Conservation (phyloP, 768 basidiomycete genomes). For the Amanita jacksonii region DNA sequence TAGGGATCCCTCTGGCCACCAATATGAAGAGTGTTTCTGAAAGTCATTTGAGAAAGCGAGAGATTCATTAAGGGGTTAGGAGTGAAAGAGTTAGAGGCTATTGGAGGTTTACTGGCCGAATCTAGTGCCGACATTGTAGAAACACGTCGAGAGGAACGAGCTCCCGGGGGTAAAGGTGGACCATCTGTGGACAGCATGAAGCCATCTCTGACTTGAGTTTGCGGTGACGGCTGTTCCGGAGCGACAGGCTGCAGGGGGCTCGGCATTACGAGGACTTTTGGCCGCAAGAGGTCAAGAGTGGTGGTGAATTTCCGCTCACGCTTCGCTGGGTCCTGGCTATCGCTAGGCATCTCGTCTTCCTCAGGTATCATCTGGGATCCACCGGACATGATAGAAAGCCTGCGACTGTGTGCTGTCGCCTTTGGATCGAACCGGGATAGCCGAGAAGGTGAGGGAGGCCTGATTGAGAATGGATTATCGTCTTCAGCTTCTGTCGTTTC, state of each 20-base stretch:
- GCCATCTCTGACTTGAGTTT: conserved; percentile 37
- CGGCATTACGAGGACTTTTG: conserved; percentile 93
- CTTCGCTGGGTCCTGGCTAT: conserved; percentile 27
- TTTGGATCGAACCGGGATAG: conserved; percentile 82
- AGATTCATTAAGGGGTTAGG: conserved; percentile 71
- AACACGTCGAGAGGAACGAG: conserved; percentile 44
- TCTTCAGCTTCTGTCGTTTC: conserved; percentile 34
- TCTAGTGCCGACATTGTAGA: conserved; percentile 27
- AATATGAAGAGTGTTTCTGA: conserved; percentile 69
- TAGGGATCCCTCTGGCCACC: conserved; percentile 61
- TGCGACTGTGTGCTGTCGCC: conserved; percentile 41
- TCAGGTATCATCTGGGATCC: conserved; percentile 57
- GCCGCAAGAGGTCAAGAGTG: conserved; percentile 71
- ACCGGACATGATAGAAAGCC: conserved; percentile 55
- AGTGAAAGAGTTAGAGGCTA: conserved; percentile 60
- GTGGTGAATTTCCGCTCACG: conserved; percentile 60
- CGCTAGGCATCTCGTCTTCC: conserved; percentile 35
- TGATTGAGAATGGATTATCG: conserved; percentile 61
- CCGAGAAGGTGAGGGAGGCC: conserved; percentile 55
- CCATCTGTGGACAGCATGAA: conserved; percentile 62
- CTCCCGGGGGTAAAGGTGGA: conserved; percentile 68
- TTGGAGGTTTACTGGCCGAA: conserved; percentile 25
- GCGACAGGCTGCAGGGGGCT: conserved; percentile 60
- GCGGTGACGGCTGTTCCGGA: conserved; percentile 22
- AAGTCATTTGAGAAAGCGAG: conserved; percentile 74